Conservation (phyloP, 305 asterid species). For the Fraxinus sp. region DNA sequence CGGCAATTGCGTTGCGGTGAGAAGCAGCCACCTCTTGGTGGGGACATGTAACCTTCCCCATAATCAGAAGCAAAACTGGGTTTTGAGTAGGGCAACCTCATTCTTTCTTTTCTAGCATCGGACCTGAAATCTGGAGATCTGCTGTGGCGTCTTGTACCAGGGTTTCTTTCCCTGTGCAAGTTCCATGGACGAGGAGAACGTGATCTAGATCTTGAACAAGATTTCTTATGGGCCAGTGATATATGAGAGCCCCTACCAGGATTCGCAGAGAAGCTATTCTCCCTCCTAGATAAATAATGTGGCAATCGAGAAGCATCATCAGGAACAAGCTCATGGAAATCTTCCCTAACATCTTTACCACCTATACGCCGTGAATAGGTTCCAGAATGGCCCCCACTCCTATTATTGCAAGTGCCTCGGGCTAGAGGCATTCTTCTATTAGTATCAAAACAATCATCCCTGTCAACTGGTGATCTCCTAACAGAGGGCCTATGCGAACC, state of each 20-base stretch:
- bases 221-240: conserved; percentile 42
- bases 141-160: conserved; percentile 41
- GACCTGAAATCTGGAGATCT: conserved; percentile 71
- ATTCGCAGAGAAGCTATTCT: conserved; percentile 49
- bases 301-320: conserved; percentile 46
- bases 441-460: conserved; percentile 48
- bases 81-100: conserved; percentile 48
- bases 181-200: conserved; percentile 74
- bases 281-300: conserved; percentile 50
- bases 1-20: conserved; percentile 48
- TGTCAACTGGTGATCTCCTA: conserved; percentile 52
- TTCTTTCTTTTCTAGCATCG: conserved; percentile 51
- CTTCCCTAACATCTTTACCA: conserved; percentile 45
- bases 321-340: conserved; percentile 34
- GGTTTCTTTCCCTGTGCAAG: conserved; percentile 47
- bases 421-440: conserved; percentile 41
- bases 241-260: conserved; percentile 39
- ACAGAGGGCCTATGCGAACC: conserved; percentile 42
- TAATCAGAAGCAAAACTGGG: conserved; percentile 46
- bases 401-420: conserved; percentile 35
- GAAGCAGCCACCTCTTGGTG: conserved; percentile 42
- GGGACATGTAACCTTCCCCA: conserved; percentile 51
- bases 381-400: conserved; percentile 41
- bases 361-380: conserved; percentile 44
- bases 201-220: conserved; percentile 76